Percentiles rank a stretch among this genome's conserved stretches.
Conservation (phyloP, 805 yeast genomes). For the Teunomyces panamensis region DNA sequence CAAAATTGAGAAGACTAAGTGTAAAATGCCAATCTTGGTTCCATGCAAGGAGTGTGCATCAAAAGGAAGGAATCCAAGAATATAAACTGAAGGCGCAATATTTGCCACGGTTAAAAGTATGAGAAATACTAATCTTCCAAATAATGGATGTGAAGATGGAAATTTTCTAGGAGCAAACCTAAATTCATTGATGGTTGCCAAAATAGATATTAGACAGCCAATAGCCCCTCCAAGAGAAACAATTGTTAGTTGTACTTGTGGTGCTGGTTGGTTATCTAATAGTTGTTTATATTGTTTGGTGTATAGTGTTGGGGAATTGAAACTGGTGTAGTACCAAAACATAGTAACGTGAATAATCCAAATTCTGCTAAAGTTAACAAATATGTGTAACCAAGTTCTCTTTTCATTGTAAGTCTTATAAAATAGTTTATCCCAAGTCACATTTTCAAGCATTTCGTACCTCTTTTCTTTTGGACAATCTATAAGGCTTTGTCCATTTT, state of each 20-base stretch:
- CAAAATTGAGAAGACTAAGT: conserved; percentile 26
- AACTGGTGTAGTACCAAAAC: conserved; percentile 52
- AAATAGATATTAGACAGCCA: conserved; percentile 29
- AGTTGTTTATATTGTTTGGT: conserved; percentile 41
- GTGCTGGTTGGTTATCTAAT: conserved; percentile 43
- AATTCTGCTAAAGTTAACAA: conserved; percentile 49
- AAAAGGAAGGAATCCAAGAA: conserved; percentile 22
- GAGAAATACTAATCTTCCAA: conserved; percentile 14
- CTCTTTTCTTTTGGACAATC: conserved; percentile 28
- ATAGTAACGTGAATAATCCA: conserved; percentile 52
- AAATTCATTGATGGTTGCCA: conserved; percentile 23
- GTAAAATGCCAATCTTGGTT: conserved; percentile 19
- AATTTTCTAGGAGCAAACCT: conserved; percentile 25
- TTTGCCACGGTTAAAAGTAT: conserved; percentile 18
- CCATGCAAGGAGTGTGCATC: conserved; percentile 24
- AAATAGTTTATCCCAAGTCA: conserved; percentile 42
- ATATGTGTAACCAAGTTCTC: conserved; percentile 49
- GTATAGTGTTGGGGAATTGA: conserved; percentile 49
- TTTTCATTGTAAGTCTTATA: conserved; percentile 47
- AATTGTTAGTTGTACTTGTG: conserved; percentile 42
- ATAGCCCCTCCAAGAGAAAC: conserved; percentile 46
- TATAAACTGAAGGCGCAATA: conserved; percentile 27
- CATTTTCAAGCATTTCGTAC: conserved; percentile 25
- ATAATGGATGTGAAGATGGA: conserved; percentile 18
- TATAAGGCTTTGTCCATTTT: conserved; percentile 29